These are phyloP conservation scores for Kodamaea kakaduensis DNA, from an alignment of 805 yeast genomes.

Conservation along the genomic window DNA sequence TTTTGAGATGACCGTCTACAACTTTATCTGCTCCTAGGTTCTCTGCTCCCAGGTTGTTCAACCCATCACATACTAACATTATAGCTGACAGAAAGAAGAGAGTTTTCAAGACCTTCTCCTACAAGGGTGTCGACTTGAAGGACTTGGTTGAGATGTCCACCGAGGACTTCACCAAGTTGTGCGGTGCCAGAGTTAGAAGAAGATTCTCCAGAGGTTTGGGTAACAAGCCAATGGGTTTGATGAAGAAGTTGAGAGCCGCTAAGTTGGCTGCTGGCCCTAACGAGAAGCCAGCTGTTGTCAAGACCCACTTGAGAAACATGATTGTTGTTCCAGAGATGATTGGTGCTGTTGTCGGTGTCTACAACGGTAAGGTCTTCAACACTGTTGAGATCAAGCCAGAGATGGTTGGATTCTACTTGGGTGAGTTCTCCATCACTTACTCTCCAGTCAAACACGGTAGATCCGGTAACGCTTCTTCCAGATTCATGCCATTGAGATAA, in stretches of 20 bases:
- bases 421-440: slow-evolving; percentile 99
- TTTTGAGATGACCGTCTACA: background rate
- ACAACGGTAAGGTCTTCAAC: slow-evolving; percentile 99
- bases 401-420: slow-evolving; percentile 99
- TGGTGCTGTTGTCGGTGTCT: slow-evolving; percentile 97
- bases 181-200: slow-evolving; percentile 99
- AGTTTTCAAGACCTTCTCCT: slow-evolving; percentile 93
- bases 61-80: slow-evolving; percentile 19
- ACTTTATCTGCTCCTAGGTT: background rate
- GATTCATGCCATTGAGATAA: slow-evolving; percentile 68
- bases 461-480: slow-evolving; percentile 80
- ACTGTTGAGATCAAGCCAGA: slow-evolving; percentile 98
- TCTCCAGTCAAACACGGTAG: slow-evolving; percentile 99
- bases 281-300: slow-evolving; percentile 97
- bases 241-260: slow-evolving; percentile 97
- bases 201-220: slow-evolving; percentile 98
- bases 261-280: slow-evolving; percentile 83
- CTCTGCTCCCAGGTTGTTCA: no score
- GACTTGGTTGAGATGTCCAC: slow-evolving; percentile 90
- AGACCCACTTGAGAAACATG: slow-evolving; percentile 99
- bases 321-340: slow-evolving; percentile 98
- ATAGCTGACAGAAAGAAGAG: slow-evolving; percentile 74
- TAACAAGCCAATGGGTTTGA: slow-evolving; percentile 90
- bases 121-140: slow-evolving; percentile 97
- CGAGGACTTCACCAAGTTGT: slow-evolving; percentile 95